Evolutionary conservation across 2,329 filamentous ascomycete genomes (phyloP).

Genomic region (Aureobasidium mangrovei): DNA sequence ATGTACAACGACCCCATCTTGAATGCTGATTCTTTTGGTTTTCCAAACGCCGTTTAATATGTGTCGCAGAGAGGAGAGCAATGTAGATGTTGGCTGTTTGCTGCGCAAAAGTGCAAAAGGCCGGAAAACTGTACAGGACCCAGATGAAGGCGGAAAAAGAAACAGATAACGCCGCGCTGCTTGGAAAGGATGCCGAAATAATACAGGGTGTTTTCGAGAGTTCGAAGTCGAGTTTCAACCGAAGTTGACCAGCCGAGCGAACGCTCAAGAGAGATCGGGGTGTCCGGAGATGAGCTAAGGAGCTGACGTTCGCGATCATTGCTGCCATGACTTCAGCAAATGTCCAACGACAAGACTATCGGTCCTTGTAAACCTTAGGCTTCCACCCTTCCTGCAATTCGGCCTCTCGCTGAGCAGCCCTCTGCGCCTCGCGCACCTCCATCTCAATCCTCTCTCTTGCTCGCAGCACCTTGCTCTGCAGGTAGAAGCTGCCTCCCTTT

Average conservation of each 20-base stretch:
- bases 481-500: conserved; percentile 94
- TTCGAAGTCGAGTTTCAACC: background rate
- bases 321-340: conserved; percentile 14
- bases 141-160: background rate
- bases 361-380: conserved; percentile 88
- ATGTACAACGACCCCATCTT: background rate
- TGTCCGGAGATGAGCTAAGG: no score
- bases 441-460: conserved; percentile 87
- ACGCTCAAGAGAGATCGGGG: background rate
- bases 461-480: conserved; percentile 92
- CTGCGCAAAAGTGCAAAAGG: background rate
- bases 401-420: conserved; percentile 63
- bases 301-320: background rate
- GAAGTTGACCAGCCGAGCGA: background rate
- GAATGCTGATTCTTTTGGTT: conserved; percentile 1
- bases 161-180: conserved; percentile 8
- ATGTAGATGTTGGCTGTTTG: background rate
- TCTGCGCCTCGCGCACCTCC: conserved; percentile 65
- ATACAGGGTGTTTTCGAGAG: background rate
- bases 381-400: conserved; percentile 83
- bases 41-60: background rate
- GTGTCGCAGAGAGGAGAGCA: conserved; percentile 5
- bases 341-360: conserved; percentile 33
- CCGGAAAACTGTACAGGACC: background rate
- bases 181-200: conserved; percentile 12